phyloP scores from a whole-genome alignment of 1,284 basidiomycete species.

The Irpex sp. region DNA sequence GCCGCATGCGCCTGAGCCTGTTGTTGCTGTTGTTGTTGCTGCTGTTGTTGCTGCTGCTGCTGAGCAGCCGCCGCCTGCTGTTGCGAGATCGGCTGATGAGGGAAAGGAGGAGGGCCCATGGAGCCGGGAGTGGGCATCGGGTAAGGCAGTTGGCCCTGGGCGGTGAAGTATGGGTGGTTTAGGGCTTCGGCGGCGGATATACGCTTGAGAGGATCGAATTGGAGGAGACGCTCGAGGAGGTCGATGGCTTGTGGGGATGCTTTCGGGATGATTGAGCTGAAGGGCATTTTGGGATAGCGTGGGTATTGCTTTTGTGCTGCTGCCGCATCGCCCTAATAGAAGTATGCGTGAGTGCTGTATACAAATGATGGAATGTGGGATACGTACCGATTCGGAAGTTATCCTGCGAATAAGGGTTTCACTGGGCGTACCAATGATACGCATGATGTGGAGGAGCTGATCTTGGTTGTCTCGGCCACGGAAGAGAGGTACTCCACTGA shows the following conservation, averaged over 20 bases:
- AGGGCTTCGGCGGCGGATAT: slow-evolving; percentile 92
- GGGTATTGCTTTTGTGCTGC: slow-evolving; percentile 69
- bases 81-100: slow-evolving; percentile 51
- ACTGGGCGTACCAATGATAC: slow-evolving; percentile 94
- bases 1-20: slow-evolving; percentile 29
- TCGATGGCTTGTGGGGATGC: slow-evolving; percentile 92
- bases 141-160: slow-evolving; percentile 36
- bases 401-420: slow-evolving; percentile 90
- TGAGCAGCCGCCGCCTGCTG: slow-evolving; percentile 38
- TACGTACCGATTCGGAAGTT: slow-evolving; percentile 82
- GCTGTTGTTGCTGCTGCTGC: slow-evolving; percentile 39
- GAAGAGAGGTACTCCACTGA: slow-evolving; percentile 96
- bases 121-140: slow-evolving; percentile 47
- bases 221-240: slow-evolving; percentile 91
- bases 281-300: slow-evolving; percentile 88
- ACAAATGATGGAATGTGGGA: background rate
- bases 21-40: slow-evolving; percentile 36
- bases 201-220: slow-evolving; percentile 94
- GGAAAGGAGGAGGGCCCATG: slow-evolving; percentile 67
- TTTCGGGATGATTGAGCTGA: slow-evolving; percentile 88
- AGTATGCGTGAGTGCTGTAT: slow-evolving; percentile 1
- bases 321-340: slow-evolving; percentile 71
- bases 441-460: slow-evolving; percentile 96
- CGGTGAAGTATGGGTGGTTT: slow-evolving; percentile 89
- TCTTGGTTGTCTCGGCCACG: slow-evolving; percentile 97